Evolutionary conservation across 164 flowering plant species (phyloP).

Genomic region (Liquidambar formosana): DNA sequence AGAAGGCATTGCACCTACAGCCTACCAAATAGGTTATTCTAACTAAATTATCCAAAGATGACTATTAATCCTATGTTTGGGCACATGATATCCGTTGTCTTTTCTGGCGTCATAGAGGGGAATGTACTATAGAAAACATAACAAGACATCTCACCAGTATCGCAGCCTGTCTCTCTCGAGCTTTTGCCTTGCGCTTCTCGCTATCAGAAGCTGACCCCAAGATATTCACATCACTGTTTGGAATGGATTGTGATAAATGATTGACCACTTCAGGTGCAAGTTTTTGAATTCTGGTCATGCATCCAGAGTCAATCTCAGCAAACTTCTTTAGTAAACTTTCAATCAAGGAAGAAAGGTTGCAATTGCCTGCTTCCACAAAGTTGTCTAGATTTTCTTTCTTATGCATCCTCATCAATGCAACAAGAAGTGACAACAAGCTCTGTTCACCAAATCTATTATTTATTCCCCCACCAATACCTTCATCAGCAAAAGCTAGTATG

Average conservation of each 20-base stretch:
- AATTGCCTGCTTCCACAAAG: constrained; percentile 53
- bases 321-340: constrained; percentile 64
- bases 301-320: constrained; percentile 63
- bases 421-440: constrained; percentile 80
- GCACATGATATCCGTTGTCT: too few species aligned
- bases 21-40: too few species aligned
- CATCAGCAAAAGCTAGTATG: constrained; percentile 61
- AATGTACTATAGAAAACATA: not conserved
- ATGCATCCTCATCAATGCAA: constrained; percentile 63
- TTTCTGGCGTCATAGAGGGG: not conserved
- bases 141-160: constrained; percentile 58
- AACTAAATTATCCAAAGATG: not conserved
- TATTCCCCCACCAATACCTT: constrained; percentile 45
- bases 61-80: too few species aligned
- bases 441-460: constrained; percentile 38
- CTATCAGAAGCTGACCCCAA: constrained; percentile 44
- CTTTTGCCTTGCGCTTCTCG: constrained; percentile 75
- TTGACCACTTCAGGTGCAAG: constrained; percentile 75
- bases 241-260: constrained; percentile 30
- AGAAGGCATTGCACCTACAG: too few species aligned
- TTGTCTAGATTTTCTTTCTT: constrained; percentile 40
- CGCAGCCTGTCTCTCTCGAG: constrained; percentile 91
- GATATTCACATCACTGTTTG: constrained; percentile 19
- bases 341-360: constrained; percentile 56
- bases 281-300: constrained; percentile 51